Evolutionary conservation across 2,329 filamentous ascomycete species (phyloP), one percentile per base, ranked within the genome.

Genomic region (Ophiocordyceps sinensis): DNA sequence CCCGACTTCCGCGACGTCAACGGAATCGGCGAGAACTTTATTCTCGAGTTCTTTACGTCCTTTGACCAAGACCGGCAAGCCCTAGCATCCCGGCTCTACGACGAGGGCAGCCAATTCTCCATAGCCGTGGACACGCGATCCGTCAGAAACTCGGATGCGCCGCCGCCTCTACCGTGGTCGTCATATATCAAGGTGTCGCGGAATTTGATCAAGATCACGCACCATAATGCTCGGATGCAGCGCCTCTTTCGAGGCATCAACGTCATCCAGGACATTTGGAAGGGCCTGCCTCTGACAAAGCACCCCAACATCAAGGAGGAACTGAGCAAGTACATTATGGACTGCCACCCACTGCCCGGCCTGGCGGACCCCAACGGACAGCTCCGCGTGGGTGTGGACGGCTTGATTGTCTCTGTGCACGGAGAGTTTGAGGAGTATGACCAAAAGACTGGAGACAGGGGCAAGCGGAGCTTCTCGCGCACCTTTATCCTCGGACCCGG

Each of bases 371-470:
- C 78, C 3, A 72, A 70, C 12, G 77, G 78, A 2, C 69, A 79
- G 47, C 79, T 70, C 45, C 56, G 64, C 1, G 64, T 66, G 17
- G 85, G 84, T 5, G 84, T 89, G 17, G 82, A 84, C 47, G 85
- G 86, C 8, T 73, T 93, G 47, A 71, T 85, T 39, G 74, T 93
- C 49, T 80, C 74, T 8, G 71, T 89, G n/a, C 83, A 91, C 51
- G 84, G 86, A 46, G 83, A 89, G 52, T 93, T 86, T 45, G 79
- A 89, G 38, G 87, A 94, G 55, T 65, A 79, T 15, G 75, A 83
- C 49, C 58, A 64, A 4, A 60, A 61, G 14, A 71, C 69, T 19
- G 66, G 70, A 38, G 69, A 73, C 36, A 72, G 71, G 36, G 69
- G 76, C 31, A 75, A 79, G 50, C 79, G 86, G 45, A 86, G 82